These are phyloP conservation scores for Leccinum broughii DNA, from an alignment of 768 basidiomycete genomes.

Conservation along the genomic window DNA sequence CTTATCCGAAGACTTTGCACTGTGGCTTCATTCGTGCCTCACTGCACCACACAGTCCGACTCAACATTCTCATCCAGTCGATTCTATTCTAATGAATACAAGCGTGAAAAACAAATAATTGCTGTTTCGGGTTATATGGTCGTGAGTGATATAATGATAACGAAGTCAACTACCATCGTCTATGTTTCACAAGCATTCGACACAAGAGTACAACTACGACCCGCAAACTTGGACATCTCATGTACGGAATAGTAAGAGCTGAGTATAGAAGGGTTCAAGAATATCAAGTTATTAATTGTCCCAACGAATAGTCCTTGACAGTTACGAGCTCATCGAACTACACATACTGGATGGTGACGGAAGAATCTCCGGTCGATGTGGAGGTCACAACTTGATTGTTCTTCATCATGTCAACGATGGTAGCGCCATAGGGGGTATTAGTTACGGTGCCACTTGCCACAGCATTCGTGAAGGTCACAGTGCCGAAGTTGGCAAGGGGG, in stretches of 20 bases:
- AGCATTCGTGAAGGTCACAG: constrained; percentile 4
- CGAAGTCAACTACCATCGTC: not conserved
- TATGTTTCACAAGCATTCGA: not conserved
- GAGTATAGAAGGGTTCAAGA: not conserved
- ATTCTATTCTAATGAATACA: not conserved
- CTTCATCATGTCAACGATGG: not conserved
- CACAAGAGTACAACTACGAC: not conserved
- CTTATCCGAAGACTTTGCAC: too few relatives aligned
- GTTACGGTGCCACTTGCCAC: not conserved
- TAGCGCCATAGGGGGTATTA: constrained; percentile 1
- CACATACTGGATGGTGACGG: constrained; percentile 2
- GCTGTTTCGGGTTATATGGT: too few relatives aligned
- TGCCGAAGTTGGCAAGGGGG: constrained; percentile 10
- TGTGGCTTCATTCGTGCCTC: too few relatives aligned
- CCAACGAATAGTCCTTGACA: not conserved
- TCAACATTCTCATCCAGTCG: not conserved
- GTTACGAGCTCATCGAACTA: not conserved
- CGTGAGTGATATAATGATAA: not conserved
- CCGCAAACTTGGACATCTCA: not conserved
- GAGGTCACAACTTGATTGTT: constrained; percentile 9
- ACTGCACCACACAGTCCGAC: too few relatives aligned
- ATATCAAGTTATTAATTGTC: not conserved
- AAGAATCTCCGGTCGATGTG: not conserved
- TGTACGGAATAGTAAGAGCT: not conserved
- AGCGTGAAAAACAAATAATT: not conserved